Conservation (phyloP, 192 early-diverging fungal species). For the Coemansia sp. region DNA sequence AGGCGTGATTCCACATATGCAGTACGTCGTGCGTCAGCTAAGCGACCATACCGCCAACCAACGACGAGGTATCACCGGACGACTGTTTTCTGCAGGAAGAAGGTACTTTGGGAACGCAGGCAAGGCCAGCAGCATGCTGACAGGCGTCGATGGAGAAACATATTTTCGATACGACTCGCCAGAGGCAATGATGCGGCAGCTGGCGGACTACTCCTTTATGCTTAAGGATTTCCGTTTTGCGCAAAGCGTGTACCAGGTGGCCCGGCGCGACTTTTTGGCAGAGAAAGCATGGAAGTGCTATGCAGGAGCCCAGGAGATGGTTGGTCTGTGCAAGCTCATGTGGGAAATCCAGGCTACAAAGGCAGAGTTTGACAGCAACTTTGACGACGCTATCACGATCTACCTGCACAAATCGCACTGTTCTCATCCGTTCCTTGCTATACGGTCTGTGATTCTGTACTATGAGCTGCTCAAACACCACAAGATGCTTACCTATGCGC, state of each 20-base stretch:
- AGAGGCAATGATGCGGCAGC: conserved; percentile 87
- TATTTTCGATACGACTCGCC: conserved; percentile 74
- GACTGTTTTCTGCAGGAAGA: conserved; percentile 80
- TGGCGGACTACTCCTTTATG: conserved; percentile 98
- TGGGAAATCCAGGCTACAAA: conserved; percentile 60
- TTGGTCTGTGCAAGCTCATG: conserved; percentile 81
- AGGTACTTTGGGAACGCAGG: conserved; percentile 76
- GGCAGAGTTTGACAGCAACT: conserved; percentile 57
- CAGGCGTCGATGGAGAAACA: conserved; percentile 30
- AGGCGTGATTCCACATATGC: conserved; percentile 86
- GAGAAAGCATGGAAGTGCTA: conserved; percentile 79
- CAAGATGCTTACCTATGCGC: conserved; percentile 69
- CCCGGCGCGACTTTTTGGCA: conserved; percentile 80
- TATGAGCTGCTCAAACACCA: conserved; percentile 80
- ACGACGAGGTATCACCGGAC: conserved; percentile 84
- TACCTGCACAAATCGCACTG: conserved; percentile 64
- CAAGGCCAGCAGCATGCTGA: conserved; percentile 19
- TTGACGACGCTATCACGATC: conserved; percentile 73
- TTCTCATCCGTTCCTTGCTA: conserved; percentile 64
- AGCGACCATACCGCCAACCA: conserved; percentile 91
- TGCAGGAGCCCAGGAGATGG: conserved; percentile 88
- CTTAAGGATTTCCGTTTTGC: conserved; percentile 91
- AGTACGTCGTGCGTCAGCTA: conserved; percentile 80
- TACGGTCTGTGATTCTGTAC: conserved; percentile 73
- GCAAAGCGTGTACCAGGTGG: conserved; percentile 84